Evolutionary conservation across 2,329 filamentous ascomycete genomes (phyloP).

Genomic region (Lanzia echinophila): DNA sequence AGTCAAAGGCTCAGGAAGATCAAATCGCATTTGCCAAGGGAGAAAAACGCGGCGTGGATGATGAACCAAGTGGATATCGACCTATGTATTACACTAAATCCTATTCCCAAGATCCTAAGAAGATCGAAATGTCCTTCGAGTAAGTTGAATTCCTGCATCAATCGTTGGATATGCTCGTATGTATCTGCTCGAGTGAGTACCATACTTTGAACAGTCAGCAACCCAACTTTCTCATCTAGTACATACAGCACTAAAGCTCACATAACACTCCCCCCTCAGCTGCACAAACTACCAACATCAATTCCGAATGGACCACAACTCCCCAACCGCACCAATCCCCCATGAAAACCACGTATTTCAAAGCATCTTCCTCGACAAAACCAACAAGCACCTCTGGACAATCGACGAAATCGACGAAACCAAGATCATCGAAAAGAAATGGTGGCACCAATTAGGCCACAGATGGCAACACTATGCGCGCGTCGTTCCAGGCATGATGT

Average conservation of each 20-base stretch:
- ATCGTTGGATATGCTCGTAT: too few relatives aligned
- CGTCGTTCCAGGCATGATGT: constrained; percentile 66
- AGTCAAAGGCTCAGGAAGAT: constrained; percentile 35
- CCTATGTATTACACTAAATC: constrained; percentile 62
- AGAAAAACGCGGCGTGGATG: constrained; percentile 45
- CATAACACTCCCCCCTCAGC: constrained; percentile 5
- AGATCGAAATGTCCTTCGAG: constrained; percentile 67
- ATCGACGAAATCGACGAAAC: constrained; percentile 50
- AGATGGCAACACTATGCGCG: constrained; percentile 56
- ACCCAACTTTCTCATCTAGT: neutral
- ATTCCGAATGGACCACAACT: constrained; percentile 40
- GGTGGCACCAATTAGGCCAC: constrained; percentile 58
- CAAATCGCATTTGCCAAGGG: constrained; percentile 38
- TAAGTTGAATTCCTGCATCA: neutral
- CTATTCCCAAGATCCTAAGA: constrained; percentile 47
- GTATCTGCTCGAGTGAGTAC: neutral
- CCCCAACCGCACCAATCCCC: neutral
- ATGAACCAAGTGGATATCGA: constrained; percentile 44
- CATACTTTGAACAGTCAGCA: neutral
- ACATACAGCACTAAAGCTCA: too few relatives aligned
- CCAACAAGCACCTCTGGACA: constrained; percentile 50
- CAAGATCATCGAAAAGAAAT: constrained; percentile 57
- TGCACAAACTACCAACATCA: constrained; percentile 71
- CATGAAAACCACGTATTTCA: constrained; percentile 29
- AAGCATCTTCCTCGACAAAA: constrained; percentile 58